Conservation (phyloP, 495 filamentous ascomycete genomes). For the Penicillium coprophilum region DNA sequence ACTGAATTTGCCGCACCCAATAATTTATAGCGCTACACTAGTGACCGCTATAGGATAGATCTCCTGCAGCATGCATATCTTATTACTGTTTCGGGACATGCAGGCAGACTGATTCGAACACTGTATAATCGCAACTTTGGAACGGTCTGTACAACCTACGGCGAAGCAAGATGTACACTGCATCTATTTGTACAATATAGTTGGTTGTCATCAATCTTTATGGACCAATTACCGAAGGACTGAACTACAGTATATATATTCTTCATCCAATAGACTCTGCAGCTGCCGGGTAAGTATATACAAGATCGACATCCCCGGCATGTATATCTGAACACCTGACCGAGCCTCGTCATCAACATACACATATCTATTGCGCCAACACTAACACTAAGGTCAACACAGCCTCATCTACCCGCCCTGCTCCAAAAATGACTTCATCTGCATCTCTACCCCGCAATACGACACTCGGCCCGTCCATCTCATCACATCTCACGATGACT, state of each 20-base stretch:
- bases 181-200: background rate
- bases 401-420: background rate
- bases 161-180: background rate
- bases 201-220: background rate
- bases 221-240: background rate
- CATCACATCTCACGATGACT: background rate
- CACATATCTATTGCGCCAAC: no score
- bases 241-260: background rate
- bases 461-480: background rate
- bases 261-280: background rate
- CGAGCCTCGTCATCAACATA: background rate
- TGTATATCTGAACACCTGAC: background rate
- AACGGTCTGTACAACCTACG: background rate
- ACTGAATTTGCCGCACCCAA: background rate
- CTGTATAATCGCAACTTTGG: background rate
- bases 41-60: constrained; percentile 14
- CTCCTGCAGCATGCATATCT: constrained; percentile 21
- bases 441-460: constrained; percentile 6
- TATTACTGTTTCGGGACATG: constrained; percentile 21
- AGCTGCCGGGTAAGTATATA: background rate
- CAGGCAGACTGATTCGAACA: constrained; percentile 15
- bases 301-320: constrained; percentile 2
- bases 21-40: constrained; percentile 2
- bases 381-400: background rate
- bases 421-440: constrained; percentile 1